Conservation (phyloP, 495 filamentous ascomycete genomes). For the Xylaria curta region DNA sequence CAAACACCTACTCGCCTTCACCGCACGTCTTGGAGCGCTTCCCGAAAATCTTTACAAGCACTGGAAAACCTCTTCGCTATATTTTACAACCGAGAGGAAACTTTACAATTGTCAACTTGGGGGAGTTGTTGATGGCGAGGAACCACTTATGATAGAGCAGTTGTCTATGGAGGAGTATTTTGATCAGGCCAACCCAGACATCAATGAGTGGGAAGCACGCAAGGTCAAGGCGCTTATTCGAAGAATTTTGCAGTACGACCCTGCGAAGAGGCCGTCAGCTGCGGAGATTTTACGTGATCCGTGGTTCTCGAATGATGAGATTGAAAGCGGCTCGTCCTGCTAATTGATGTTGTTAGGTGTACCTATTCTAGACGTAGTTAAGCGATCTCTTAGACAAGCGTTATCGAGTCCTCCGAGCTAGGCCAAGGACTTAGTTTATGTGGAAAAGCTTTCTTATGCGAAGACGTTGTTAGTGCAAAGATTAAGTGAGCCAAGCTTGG, state of each 20-base stretch:
- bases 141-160: slow-evolving; percentile 27
- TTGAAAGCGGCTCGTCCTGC: no score
- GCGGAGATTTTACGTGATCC: slow-evolving; percentile 39
- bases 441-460: no score
- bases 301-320: slow-evolving; percentile 33
- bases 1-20: slow-evolving; percentile 12
- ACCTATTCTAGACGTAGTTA: no score
- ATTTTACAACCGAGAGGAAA: slow-evolving; percentile 40
- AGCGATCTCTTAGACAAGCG: no score
- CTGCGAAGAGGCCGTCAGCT: slow-evolving; percentile 40
- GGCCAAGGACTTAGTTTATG: no score
- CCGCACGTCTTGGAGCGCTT: slow-evolving; percentile 27
- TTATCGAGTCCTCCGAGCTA: no score
- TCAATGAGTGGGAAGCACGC: slow-evolving; percentile 38
- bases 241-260: slow-evolving; percentile 46
- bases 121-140: slow-evolving; percentile 17
- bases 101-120: slow-evolving; percentile 40
- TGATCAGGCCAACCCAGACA: slow-evolving; percentile 32
- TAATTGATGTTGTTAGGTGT: no score
- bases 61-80: slow-evolving; percentile 40
- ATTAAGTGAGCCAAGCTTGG: no score
- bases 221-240: slow-evolving; percentile 42
- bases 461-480: no score
- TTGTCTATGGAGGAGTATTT: slow-evolving; percentile 41
- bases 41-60: slow-evolving; percentile 36